These are phyloP conservation scores for Rhynchospora tenuis DNA, from an alignment of 176 grass and related monocot genomes.

Conservation along the genomic window DNA sequence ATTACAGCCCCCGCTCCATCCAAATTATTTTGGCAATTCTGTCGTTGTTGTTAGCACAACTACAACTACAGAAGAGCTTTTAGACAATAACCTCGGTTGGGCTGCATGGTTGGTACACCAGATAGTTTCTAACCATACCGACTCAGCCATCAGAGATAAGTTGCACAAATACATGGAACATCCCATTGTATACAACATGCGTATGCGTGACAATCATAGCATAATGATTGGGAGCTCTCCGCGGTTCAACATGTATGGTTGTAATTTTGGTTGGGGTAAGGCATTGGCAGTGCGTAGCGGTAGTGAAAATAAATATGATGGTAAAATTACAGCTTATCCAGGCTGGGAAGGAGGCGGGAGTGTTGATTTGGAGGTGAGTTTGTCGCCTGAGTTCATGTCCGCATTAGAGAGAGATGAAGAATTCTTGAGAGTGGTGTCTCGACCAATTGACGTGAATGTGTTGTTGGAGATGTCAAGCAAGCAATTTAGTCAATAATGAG, in stretches of 20 bases:
- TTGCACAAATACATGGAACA: constrained; percentile 18
- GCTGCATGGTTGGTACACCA: constrained; percentile 29
- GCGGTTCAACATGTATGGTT: background rate
- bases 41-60: constrained; percentile 13
- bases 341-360: constrained; percentile 29
- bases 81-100: constrained; percentile 45
- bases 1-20: constrained; percentile 10
- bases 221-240: constrained; percentile 56
- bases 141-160: constrained; percentile 16
- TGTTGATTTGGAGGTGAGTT: too few species aligned
- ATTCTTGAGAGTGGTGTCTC: constrained; percentile 27
- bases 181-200: background rate
- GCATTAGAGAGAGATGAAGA: too few species aligned
- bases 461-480: background rate
- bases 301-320: constrained; percentile 45
- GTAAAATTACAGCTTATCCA: constrained; percentile 6
- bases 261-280: constrained; percentile 56
- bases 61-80: constrained; percentile 21
- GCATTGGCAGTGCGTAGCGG: constrained; percentile 46
- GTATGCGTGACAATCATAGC: background rate
- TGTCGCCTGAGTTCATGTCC: too few species aligned
- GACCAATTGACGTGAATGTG: background rate
- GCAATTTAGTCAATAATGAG: background rate
- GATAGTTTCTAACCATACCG: constrained; percentile 18
- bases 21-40: constrained; percentile 32